Evolutionary conservation across 495 filamentous ascomycete genomes (phyloP).

Genomic region (Clohesyomyces aquaticus): DNA sequence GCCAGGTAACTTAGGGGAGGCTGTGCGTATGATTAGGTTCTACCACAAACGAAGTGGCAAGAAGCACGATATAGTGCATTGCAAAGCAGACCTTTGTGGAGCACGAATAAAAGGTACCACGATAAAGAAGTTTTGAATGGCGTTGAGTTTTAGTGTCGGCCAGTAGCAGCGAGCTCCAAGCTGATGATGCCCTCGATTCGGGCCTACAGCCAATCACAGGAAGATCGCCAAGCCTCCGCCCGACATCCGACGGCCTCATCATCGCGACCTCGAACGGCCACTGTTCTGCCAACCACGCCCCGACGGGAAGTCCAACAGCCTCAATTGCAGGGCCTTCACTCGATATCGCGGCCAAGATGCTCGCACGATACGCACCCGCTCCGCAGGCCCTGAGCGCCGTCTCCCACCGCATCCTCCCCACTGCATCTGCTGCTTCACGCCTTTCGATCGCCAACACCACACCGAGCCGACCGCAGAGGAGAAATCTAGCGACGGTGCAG

Average conservation of each 20-base stretch:
- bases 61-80: no score
- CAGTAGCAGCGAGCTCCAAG: not conserved
- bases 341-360: constrained; percentile 43
- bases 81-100: no score
- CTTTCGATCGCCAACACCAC: constrained; percentile 48
- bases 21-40: no score
- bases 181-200: not conserved
- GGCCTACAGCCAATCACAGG: constrained; percentile 8
- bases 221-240: constrained; percentile 3
- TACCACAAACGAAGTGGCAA: no score
- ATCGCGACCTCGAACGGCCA: constrained; percentile 16
- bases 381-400: constrained; percentile 56
- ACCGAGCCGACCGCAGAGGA: constrained; percentile 54
- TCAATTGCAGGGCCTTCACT: constrained; percentile 36
- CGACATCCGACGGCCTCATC: constrained; percentile 10
- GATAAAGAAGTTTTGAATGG: not conserved
- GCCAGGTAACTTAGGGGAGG: no score
- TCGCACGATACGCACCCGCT: constrained; percentile 48
- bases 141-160: not conserved
- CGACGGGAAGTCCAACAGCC: constrained; percentile 13
- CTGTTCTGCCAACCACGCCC: constrained; percentile 15
- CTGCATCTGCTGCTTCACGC: constrained; percentile 46
- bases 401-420: constrained; percentile 61
- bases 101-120: not conserved
- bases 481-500: constrained; percentile 85